Conservation (phyloP, 2,329 filamentous ascomycete genomes). For the Apiospora marii region DNA sequence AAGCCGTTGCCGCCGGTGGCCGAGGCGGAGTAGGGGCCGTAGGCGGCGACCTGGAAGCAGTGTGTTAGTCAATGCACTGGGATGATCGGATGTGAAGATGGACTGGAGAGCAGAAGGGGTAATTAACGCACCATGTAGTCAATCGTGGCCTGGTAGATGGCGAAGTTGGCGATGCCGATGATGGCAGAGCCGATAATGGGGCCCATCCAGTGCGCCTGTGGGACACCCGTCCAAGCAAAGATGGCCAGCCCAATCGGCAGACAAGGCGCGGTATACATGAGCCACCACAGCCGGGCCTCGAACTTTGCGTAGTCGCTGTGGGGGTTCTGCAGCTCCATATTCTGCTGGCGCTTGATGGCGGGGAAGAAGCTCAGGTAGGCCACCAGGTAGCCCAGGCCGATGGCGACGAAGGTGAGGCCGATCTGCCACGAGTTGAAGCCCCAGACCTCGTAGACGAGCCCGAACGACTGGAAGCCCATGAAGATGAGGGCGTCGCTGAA, state of each 20-base stretch:
- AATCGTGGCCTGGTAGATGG: conserved; percentile 72
- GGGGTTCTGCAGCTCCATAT: conserved; percentile 50
- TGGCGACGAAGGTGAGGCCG: conserved; percentile 54
- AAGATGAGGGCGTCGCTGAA: conserved; percentile 73
- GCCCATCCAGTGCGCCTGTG: conserved; percentile 66
- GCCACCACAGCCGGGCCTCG: conserved; percentile 66
- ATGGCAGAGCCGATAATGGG: conserved; percentile 66
- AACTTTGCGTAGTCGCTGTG: conserved; percentile 64
- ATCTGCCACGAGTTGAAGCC: conserved; percentile 53
- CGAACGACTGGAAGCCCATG: conserved; percentile 70
- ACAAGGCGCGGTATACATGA: conserved; percentile 66
- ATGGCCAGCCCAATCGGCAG: conserved; percentile 68
- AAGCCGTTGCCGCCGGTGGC: conserved; percentile 74
- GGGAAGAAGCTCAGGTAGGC: conserved; percentile 65
- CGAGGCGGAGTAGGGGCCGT: conserved; percentile 70
- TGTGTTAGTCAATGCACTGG: not conserved
- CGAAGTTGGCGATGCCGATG: conserved; percentile 69
- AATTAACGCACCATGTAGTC: conserved; percentile 67
- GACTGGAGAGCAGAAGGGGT: too few relatives aligned
- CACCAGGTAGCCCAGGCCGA: conserved; percentile 61
- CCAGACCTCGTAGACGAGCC: conserved; percentile 67
- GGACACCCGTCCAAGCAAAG: conserved; percentile 67
- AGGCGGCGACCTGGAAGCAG: conserved; percentile 58
- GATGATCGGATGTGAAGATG: too few relatives aligned
- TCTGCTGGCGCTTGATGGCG: conserved; percentile 48